Conservation (phyloP, 352 stramenopile genomes). For the Phytophthora kernoviae region DNA sequence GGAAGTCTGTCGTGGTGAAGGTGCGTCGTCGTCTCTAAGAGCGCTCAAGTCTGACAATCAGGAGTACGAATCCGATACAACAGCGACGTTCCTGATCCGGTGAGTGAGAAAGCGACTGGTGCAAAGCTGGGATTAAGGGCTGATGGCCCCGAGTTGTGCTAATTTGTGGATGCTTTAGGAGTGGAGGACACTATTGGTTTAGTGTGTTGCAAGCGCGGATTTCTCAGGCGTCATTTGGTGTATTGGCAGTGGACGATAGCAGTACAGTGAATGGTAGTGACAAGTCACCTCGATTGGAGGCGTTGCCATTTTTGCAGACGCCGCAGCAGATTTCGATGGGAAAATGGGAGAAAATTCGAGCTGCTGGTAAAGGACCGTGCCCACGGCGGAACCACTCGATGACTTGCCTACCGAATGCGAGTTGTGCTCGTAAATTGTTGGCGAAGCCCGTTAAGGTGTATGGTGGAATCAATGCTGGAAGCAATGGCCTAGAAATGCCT, state of each 20-base stretch:
- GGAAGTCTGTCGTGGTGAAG: conserved; percentile 43
- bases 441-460: background rate
- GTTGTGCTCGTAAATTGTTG: conserved; percentile 30
- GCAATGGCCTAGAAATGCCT: background rate
- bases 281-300: conserved; percentile 11
- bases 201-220: conserved; percentile 55
- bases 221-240: conserved; percentile 23
- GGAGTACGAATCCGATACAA: conserved; percentile 58
- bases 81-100: conserved; percentile 47
- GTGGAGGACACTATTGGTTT: conserved; percentile 82
- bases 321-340: conserved; percentile 41
- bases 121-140: background rate
- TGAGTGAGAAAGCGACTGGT: conserved; percentile 12
- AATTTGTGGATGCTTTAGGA: conserved; percentile 26
- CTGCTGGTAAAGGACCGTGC: conserved; percentile 42
- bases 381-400: conserved; percentile 70
- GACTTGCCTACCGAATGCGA: conserved; percentile 51
- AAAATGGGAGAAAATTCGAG: conserved; percentile 70
- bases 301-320: conserved; percentile 48
- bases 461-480: background rate
- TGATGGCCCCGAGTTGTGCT: too few species aligned
- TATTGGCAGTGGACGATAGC: background rate
- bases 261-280: background rate
- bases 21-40: conserved; percentile 55
- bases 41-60: conserved; percentile 74